Conservation (phyloP, 2,329 filamentous ascomycete genomes). For the Tympanopsis confertula region DNA sequence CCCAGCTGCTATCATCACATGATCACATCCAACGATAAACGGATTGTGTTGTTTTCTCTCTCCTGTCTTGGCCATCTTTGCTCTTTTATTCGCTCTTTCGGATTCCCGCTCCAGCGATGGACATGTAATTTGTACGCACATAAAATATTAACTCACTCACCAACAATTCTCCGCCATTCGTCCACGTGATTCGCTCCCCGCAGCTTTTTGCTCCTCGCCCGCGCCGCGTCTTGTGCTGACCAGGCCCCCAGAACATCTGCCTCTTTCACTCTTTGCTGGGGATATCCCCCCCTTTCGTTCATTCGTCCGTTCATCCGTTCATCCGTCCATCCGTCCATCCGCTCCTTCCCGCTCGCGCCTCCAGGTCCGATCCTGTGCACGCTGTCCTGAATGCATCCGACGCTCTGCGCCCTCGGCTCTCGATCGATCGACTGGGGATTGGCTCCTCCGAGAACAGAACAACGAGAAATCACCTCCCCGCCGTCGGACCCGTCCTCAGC, state of each 20-base stretch:
- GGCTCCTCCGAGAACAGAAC: not conserved
- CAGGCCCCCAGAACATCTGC: not conserved
- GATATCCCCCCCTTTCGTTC: not conserved
- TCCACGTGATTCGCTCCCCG: not conserved
- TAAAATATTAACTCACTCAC: not conserved
- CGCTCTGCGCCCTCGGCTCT: not conserved
- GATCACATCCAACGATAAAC: too few relatives aligned
- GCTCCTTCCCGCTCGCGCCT: not conserved
- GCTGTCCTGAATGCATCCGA: not conserved
- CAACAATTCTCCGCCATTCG: not conserved
- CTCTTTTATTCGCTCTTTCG: not conserved
- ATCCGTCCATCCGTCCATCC: not conserved
- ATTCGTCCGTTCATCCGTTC: not conserved
- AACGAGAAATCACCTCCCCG: not conserved
- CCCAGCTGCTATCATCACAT: not conserved
- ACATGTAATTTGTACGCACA: not conserved
- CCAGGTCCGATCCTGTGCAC: not conserved
- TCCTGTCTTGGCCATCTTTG: not conserved
- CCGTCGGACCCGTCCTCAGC: not conserved
- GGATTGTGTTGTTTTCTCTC: too few relatives aligned
- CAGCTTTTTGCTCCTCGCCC: too few relatives aligned
- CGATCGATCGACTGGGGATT: not conserved
- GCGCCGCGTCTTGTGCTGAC: not conserved
- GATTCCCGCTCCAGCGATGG: not conserved
- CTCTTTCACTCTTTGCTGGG: not conserved